A percentile compares a stretch with the other conserved stretches of the same genome.
Evolutionary conservation across 257 asterid species (phyloP).

Genomic region (Paraleonurus japonicus): DNA sequence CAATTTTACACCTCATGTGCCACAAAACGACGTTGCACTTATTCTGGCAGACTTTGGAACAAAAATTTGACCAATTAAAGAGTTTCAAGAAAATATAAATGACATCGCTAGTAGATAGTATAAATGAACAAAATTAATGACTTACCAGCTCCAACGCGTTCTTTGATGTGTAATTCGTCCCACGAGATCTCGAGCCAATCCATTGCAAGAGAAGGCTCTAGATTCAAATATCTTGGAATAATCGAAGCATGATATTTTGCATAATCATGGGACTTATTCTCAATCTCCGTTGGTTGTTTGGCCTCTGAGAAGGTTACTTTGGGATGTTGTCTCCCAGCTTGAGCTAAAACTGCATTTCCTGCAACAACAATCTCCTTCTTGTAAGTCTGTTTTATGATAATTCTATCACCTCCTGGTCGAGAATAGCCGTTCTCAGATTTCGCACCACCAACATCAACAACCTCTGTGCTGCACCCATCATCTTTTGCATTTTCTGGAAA

Average conservation of each 20-base stretch:
- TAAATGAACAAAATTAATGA: background rate
- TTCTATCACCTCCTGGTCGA: constrained; percentile 43
- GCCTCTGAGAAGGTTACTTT: constrained; percentile 37
- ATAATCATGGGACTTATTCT: constrained; percentile 35
- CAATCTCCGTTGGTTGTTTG: constrained; percentile 39
- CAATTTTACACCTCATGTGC: too few species aligned
- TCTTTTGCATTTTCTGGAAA: constrained; percentile 34
- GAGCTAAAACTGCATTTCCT: constrained; percentile 41
- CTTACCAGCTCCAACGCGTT: constrained; percentile 95
- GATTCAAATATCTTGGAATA: constrained; percentile 66
- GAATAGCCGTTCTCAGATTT: constrained; percentile 36
- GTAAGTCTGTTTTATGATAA: constrained; percentile 42
- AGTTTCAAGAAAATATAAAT: too few species aligned
- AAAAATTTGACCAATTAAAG: too few species aligned
- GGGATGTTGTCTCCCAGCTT: constrained; percentile 43
- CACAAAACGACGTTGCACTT: too few species aligned
- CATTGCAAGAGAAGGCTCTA: constrained; percentile 94
- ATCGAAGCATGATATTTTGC: constrained; percentile 38
- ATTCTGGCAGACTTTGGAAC: too few species aligned
- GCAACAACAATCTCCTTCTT: constrained; percentile 50
- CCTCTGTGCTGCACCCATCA: constrained; percentile 31
- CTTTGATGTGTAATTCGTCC: constrained; percentile 89
- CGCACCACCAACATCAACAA: constrained; percentile 37
- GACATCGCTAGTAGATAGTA: background rate
- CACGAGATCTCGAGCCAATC: constrained; percentile 98